A percentile compares a stretch with the other conserved stretches of the same genome.
Conservation (phyloP, 257 asterid species). For the Vinca minor region DNA sequence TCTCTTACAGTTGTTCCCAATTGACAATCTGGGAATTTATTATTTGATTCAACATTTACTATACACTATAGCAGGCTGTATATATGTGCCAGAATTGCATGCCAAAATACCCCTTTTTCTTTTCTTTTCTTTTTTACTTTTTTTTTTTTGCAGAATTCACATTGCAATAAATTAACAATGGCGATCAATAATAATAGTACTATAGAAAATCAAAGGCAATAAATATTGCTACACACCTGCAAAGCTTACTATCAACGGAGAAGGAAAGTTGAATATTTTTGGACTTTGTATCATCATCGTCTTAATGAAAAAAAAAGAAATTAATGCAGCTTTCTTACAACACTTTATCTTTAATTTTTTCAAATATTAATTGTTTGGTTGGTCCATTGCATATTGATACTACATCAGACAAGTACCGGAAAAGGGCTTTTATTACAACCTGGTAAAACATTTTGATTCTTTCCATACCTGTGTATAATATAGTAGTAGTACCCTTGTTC, state of each 20-base stretch:
- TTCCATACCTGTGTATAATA: neutral
- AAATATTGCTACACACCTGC: neutral
- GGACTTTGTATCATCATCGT: neutral
- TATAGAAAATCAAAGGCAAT: neutral
- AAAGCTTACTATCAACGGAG: neutral
- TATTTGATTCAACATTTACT: no score
- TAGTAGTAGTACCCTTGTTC: no score
- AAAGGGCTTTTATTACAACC: no score
- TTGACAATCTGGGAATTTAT: no score
- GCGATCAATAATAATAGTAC: neutral
- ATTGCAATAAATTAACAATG: neutral
- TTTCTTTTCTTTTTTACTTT: no score
- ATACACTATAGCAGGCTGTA: no score
- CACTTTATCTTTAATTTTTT: no score
- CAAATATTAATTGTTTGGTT: no score
- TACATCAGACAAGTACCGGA: no score
- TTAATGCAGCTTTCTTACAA: neutral
- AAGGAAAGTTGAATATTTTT: neutral
- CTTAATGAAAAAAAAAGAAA: conserved; percentile 2
- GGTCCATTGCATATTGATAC: no score
- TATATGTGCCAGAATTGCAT: neutral
- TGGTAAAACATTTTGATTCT: neutral
- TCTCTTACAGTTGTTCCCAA: no score
- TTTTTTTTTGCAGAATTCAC: no score
- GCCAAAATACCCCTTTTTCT: neutral